These are phyloP conservation scores for Gossypium herbaceum DNA, from an alignment of 345 rosid genomes.

Conservation along the genomic window DNA sequence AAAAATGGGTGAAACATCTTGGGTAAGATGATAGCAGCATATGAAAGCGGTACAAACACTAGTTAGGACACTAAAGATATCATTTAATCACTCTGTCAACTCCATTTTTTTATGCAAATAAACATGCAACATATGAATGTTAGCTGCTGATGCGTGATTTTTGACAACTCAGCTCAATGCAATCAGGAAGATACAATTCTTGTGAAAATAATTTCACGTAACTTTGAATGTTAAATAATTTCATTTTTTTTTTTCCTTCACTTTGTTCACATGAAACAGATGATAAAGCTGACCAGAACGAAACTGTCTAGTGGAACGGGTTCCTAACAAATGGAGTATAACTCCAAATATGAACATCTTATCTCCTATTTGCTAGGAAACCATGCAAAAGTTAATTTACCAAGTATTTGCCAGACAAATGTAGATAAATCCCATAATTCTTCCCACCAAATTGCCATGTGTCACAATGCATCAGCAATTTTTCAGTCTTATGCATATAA, in stretches of 20 bases:
- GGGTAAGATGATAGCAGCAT: not conserved
- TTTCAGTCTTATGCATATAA: slow-evolving; percentile 16
- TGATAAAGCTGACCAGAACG: not conserved
- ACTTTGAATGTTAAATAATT: not conserved
- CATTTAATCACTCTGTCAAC: not conserved
- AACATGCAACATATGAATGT: not conserved
- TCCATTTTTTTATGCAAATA: not conserved
- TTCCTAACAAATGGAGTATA: not conserved
- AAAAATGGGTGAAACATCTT: not conserved
- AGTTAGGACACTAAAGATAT: not conserved
- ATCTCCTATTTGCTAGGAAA: not conserved
- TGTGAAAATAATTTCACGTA: not conserved
- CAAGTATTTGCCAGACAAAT: slow-evolving; percentile 4
- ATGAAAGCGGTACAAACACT: not conserved
- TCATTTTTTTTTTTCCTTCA: not conserved
- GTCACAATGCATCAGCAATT: not conserved
- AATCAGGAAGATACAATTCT: not conserved
- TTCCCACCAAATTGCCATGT: slow-evolving; percentile 5
- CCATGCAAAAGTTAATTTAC: not conserved
- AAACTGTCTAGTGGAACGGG: not conserved
- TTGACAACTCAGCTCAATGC: not conserved
- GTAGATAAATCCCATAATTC: not conserved
- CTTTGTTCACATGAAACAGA: not conserved
- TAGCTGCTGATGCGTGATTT: not conserved
- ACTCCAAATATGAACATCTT: not conserved